A percentile compares a stretch with the other conserved stretches of the same genome.
Evolutionary conservation across 371 early-diverging fungal genomes (phyloP).

Genomic region (Spiromyces aspiralis): DNA sequence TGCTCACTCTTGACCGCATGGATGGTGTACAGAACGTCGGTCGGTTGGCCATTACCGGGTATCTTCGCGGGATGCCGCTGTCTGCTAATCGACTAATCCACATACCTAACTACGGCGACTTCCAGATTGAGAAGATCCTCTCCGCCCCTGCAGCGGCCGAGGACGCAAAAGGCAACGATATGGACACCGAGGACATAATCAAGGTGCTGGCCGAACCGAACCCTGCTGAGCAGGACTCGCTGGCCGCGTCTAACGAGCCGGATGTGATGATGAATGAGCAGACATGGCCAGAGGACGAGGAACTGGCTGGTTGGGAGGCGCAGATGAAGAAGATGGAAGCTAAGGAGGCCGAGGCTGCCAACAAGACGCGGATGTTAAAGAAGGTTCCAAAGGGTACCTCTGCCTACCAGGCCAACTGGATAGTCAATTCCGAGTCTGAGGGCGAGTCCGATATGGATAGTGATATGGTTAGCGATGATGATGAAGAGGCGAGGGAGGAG

Average conservation of each 20-base stretch:
- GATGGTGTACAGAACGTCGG: slow-evolving; percentile 29
- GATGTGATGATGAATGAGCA: slow-evolving; percentile 83
- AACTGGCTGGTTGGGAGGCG: slow-evolving; percentile 35
- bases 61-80: slow-evolving; percentile 54
- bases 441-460: slow-evolving; percentile 25
- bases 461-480: slow-evolving; percentile 8
- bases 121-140: slow-evolving; percentile 57
- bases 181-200: slow-evolving; percentile 4
- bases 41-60: slow-evolving; percentile 65
- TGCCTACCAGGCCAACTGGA: slow-evolving; percentile 94
- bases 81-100: slow-evolving; percentile 81
- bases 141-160: slow-evolving; percentile 9
- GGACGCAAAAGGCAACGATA: slow-evolving; percentile 15
- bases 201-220: slow-evolving; percentile 41
- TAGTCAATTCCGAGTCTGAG: slow-evolving; percentile 59
- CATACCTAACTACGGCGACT: slow-evolving; percentile 81
- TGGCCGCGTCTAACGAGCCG: slow-evolving; percentile 71
- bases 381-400: slow-evolving; percentile 92
- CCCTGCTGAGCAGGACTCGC: slow-evolving; percentile 51
- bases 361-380: slow-evolving; percentile 26
- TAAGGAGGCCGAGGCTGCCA: slow-evolving; percentile 16
- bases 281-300: slow-evolving; percentile 96
- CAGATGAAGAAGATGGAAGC: slow-evolving; percentile 15
- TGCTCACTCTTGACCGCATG: no score
- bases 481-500: slow-evolving; percentile 23